These are phyloP conservation scores for Cytospora piceae DNA, from an alignment of 2,329 filamentous ascomycete genomes.

Conservation along the genomic window DNA sequence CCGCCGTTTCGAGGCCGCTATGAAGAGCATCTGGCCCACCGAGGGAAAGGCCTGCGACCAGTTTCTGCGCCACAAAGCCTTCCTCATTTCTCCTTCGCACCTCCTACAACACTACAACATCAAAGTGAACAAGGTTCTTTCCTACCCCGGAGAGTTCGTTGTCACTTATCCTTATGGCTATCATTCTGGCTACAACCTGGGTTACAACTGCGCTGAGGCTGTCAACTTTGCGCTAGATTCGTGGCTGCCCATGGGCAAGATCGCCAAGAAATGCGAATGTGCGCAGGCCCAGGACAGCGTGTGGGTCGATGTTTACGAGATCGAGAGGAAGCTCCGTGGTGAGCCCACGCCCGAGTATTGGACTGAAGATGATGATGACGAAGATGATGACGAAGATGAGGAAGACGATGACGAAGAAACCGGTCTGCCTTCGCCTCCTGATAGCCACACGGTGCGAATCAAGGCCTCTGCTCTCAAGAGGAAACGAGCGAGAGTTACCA, in stretches of 20 bases:
- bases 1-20: slow-evolving; percentile 87
- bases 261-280: slow-evolving; percentile 96
- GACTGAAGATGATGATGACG: slow-evolving; percentile 74
- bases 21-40: slow-evolving; percentile 93
- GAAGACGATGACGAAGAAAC: slow-evolving; percentile 61
- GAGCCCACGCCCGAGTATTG: slow-evolving; percentile 80
- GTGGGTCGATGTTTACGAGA: slow-evolving; percentile 96
- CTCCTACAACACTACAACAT: slow-evolving; percentile 89
- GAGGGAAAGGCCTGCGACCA: slow-evolving; percentile 96
- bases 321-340: slow-evolving; percentile 89
- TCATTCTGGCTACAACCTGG: slow-evolving; percentile 95
- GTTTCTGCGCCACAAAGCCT: slow-evolving; percentile 96
- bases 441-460: slow-evolving; percentile 71
- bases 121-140: slow-evolving; percentile 93
- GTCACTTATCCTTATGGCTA: slow-evolving; percentile 99
- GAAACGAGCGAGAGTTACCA: slow-evolving; percentile 56
- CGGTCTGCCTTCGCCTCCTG: slow-evolving; percentile 77
- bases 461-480: slow-evolving; percentile 69
- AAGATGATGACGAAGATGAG: slow-evolving; percentile 68
- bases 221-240: slow-evolving; percentile 97
- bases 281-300: slow-evolving; percentile 95
- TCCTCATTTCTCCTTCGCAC: slow-evolving; percentile 89
- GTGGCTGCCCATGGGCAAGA: slow-evolving; percentile 93
- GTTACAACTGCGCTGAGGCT: slow-evolving; percentile 98
- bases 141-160: slow-evolving; percentile 96